These are phyloP conservation scores for Phyllosticta citriasiana DNA, from an alignment of 2,329 filamentous ascomycete species.

Conservation along the genomic window DNA sequence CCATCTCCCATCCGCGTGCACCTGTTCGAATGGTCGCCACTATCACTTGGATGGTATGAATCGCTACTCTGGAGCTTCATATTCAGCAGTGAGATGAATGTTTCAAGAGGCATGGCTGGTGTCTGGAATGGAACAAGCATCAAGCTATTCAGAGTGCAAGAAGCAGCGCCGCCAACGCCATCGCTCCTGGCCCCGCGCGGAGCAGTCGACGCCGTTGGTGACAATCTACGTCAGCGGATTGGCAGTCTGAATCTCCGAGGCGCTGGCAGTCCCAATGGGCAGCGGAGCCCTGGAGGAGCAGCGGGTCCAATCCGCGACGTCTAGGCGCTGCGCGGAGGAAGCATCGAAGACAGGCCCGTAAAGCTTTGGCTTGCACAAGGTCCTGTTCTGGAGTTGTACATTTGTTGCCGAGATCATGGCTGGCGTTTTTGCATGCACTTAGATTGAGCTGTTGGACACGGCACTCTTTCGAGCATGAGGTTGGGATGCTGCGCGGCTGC, in stretches of 20 bases:
- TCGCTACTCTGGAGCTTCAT: constrained; percentile 89
- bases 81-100: constrained; percentile 81
- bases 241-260: constrained; percentile 64
- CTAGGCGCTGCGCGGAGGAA: constrained; percentile 13
- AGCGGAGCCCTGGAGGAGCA: constrained; percentile 13
- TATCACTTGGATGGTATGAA: constrained; percentile 92
- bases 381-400: neutral
- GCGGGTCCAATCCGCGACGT: constrained; percentile 23
- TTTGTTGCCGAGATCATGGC: neutral
- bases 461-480: neutral
- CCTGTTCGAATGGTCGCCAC: constrained; percentile 86
- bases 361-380: neutral
- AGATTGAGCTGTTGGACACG: neutral
- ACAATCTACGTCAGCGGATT: constrained; percentile 78
- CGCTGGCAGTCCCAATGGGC: constrained; percentile 13
- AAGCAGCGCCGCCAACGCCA: constrained; percentile 69
- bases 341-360: neutral
- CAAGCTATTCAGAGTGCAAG: constrained; percentile 81
- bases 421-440: neutral
- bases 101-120: constrained; percentile 76
- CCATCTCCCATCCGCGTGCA: constrained; percentile 67
- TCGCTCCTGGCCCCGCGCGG: constrained; percentile 76
- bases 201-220: constrained; percentile 87
- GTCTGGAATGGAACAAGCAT: constrained; percentile 90
- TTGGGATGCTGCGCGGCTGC: neutral